Evolutionary conservation across 192 early-diverging fungal species (phyloP).

Genomic region (Backusella luteola): DNA sequence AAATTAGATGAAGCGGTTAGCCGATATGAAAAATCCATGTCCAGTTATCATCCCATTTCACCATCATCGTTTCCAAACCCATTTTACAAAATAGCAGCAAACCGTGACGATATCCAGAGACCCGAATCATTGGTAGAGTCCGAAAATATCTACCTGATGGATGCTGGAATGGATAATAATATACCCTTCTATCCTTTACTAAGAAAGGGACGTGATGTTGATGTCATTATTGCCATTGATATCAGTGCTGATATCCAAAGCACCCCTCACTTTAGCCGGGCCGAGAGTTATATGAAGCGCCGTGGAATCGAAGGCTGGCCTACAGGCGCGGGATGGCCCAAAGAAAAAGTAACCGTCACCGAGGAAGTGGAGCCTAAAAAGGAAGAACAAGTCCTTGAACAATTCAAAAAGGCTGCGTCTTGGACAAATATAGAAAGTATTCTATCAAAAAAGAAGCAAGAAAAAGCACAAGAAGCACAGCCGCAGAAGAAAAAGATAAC

Average conservation of each 20-base stretch:
- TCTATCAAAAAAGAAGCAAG: background rate
- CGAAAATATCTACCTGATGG: constrained; percentile 59
- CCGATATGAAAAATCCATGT: constrained; percentile 52
- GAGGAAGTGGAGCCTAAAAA: background rate
- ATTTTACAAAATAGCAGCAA: constrained; percentile 50
- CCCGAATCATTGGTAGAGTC: constrained; percentile 31
- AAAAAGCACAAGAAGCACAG: background rate
- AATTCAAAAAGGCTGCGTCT: background rate
- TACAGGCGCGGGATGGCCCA: constrained; percentile 31
- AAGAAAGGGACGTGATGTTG: constrained; percentile 62
- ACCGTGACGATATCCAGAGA: constrained; percentile 10
- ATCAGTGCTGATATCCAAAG: constrained; percentile 69
- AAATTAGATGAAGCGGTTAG: constrained; percentile 41
- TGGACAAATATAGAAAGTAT: constrained; percentile 6
- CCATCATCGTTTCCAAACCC: constrained; percentile 69
- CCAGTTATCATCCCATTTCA: constrained; percentile 60
- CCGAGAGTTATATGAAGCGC: constrained; percentile 60
- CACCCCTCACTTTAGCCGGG: constrained; percentile 64
- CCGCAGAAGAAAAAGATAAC: background rate
- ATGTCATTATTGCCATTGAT: constrained; percentile 75
- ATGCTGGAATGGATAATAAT: constrained; percentile 83
- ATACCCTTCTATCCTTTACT: constrained; percentile 73
- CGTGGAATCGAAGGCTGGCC: constrained; percentile 62
- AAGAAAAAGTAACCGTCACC: constrained; percentile 8
- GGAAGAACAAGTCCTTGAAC: background rate